Evolutionary conservation across 192 early-diverging fungal genomes (phyloP), one percentile per base, ranked within the genome.

Genomic region (Coemansia sp.): DNA sequence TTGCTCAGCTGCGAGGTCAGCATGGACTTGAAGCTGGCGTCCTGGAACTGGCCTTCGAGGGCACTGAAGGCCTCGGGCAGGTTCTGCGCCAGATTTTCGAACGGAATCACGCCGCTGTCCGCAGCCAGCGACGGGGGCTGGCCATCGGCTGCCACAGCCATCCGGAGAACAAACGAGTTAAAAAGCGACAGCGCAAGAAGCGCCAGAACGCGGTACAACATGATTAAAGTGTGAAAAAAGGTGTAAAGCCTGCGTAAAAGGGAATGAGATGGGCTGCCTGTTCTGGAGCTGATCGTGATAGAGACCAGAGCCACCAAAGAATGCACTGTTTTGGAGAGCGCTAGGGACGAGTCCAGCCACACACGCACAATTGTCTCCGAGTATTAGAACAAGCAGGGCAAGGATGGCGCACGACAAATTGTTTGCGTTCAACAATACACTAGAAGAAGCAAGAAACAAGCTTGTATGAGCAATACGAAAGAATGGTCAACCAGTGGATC

Each of bases 1-100:
- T 75, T 75, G 57, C 51, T 64, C 4, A 75, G 65, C 54, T 75
- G 64, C 47, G 72, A 67, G 2, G 65, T 68, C 31, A 75, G 49
- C 44, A 68, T 63, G 10, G 72, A 54, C 45, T 60, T 46, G 58
- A 75, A 75, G 14, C 40, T 64, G 20, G 50, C 12, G 30, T 75
- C 65, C 12, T 62, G 28, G 49, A 75, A 68, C 46, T 75, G 72
- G 17, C 39, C 56, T 30, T 75, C 72, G 2, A 75, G 58, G 21
- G 65, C 72, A 9, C 53, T 64, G 17, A 75, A 62, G 4, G 72
- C 72, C 23, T 75, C 72, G 28, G 72, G 72, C 12, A 75, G 57
- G 34, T 75, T 75, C 9, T 67, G 64, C 12, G 72, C 72, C 28
- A 75, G 57, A 15, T 67, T 66, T 15, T 75, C 71, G 22, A 73